Base-by-base conservation (phyloP, 441 rosid species). In the Populus hybrid region DNA sequence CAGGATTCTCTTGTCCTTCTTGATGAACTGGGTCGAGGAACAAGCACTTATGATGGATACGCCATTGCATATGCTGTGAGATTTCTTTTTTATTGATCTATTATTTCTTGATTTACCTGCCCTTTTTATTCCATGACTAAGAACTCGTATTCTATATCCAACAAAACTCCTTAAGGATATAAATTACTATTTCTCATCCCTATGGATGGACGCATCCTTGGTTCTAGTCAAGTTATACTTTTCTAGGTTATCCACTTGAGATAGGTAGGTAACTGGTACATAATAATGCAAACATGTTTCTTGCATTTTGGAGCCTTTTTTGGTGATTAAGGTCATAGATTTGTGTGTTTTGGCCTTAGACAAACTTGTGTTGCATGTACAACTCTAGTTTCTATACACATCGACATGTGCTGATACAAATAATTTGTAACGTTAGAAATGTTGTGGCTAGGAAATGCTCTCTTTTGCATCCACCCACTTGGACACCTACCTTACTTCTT, bases 11-110 rank as follows among this genome's bases (percentile, higher is more conserved):
- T 96, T 26, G 98, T 96, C 71, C 81, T 96, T 87, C 98, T 96
- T 66, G 98, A 94, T 79, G 99, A 96, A 79, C 87, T 96, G 57
- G 99, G 99, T 70, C 95, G 98, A 63, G 99, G 98, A 84, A 94
- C 99, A 32, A 96, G 98, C 88, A 96, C 98, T 77, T 96, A 93
- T 78, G 98, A 94, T 71, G 99, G 99, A 80, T 96, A 96, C 76
- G 98, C 99, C 85, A 94, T 96, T 65, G 99, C 98, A 73, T 93
- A 91, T 75, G 92, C 99, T 5, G 99, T 95, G 82, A 90, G 89
- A 73, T 73, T 77, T 75, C 76, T 30, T 24, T 34, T 38, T 59
- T 21, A 16, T 32, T 76, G 20, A 36, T 67, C 59, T 72, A 28
- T 21, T 23, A 69, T 69, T 36, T 11, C 18, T 57, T 38, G 65